Conservation (phyloP, 495 filamentous ascomycete genomes). For the Penicillium coprophilum region DNA sequence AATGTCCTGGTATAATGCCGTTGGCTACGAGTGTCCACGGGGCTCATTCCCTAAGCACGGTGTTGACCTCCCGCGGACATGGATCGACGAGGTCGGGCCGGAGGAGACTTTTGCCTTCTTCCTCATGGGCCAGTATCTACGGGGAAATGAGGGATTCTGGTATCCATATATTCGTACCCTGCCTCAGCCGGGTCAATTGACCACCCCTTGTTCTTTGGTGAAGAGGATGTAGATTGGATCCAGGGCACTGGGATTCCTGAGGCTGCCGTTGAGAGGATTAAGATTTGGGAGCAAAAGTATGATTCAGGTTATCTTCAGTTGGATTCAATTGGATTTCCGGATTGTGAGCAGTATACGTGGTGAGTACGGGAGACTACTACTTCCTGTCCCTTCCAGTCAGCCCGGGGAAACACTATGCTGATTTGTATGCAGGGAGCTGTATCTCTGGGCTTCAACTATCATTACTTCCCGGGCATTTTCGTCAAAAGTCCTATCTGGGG, state of each 20-base stretch:
- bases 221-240: constrained; percentile 58
- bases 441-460: constrained; percentile 64
- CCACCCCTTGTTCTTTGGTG: constrained; percentile 59
- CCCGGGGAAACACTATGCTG: constrained; percentile 10
- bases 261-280: constrained; percentile 44
- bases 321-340: constrained; percentile 33
- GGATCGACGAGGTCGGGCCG: constrained; percentile 37
- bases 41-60: constrained; percentile 38
- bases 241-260: constrained; percentile 58
- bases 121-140: constrained; percentile 56
- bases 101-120: constrained; percentile 52
- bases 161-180: constrained; percentile 59
- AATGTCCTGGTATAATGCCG: constrained; percentile 55
- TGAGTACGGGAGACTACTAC: constrained; percentile 24
- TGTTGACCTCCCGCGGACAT: constrained; percentile 33
- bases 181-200: constrained; percentile 53
- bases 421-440: constrained; percentile 52
- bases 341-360: constrained; percentile 43
- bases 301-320: constrained; percentile 38
- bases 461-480: constrained; percentile 59
- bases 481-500: constrained; percentile 44
- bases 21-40: constrained; percentile 26
- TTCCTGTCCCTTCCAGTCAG: background rate
- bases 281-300: constrained; percentile 53
- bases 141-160: constrained; percentile 56